Base-by-base conservation (phyloP, 2,329 filamentous ascomycete species). In the Colletotrichum tamarilloi region DNA sequence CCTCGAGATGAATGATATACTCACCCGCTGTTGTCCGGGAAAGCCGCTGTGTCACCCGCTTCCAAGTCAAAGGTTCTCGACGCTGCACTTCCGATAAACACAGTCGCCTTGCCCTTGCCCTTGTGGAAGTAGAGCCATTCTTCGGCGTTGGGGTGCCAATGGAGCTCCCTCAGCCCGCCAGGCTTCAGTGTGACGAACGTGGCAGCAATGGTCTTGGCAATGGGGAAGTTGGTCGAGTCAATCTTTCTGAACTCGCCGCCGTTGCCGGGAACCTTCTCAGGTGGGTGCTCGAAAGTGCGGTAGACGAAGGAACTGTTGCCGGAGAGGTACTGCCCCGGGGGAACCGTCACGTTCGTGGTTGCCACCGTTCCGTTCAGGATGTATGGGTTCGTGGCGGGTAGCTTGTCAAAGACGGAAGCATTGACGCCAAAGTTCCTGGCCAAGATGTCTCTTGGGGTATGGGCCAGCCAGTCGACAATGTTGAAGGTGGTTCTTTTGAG, bases 61-160 rank as follows among this genome's bases (percentile, higher is more conserved):
- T 83, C 83, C 79, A 93, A 92, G 80, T 93, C 90, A 77, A 93
- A 93, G 0, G 91, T 93, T 6, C 91, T 87, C 3, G 91, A 87
- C 67, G 88, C 89, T 12, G 85, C 83, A 76, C 85, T 87, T 7
- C 91, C 92, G 60, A 90, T 89, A 79, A 92, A 93, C 3, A 92
- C 89, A 0, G 91, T 93, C 0, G 91, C 91, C 30, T 88, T 87
- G 0, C 84, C 92, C 2, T 85, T 81, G 28, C 91, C 92, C 72
- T 88, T 84, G 78, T 92, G 90, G 83, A 94, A 93, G 81, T 93
- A 93, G 2, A 93, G 81, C 92, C 92, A 93, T 79, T 93, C 92
- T 76, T 93, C 90, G 5, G 90, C 89, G 77, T 91, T 93, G 1
- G 91, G 91, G 79, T 93, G 91, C 92, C 92, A 93, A 77, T 93